Conservation (phyloP, 345 rosid genomes). For the Bruguiera sexangula region DNA sequence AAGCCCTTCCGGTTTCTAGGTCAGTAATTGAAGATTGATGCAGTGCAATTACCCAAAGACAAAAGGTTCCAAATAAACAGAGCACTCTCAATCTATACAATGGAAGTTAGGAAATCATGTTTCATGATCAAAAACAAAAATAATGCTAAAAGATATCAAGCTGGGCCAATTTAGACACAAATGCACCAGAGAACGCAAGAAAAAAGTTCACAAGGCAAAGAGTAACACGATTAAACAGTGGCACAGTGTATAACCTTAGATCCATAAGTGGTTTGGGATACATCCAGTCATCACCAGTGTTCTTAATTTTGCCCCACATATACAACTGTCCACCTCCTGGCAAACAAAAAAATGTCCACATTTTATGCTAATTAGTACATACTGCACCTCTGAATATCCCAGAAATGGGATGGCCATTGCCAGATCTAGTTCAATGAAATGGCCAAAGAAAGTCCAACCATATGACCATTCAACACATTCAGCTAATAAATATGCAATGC, state of each 20-base stretch:
- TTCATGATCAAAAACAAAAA: neutral
- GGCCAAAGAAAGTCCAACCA: too few relatives aligned
- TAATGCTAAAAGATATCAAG: neutral
- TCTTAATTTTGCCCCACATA: conserved; percentile 99
- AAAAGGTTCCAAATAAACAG: too few relatives aligned
- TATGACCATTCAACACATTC: too few relatives aligned
- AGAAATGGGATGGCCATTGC: neutral
- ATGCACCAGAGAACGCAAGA: neutral
- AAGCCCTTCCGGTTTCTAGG: too few relatives aligned
- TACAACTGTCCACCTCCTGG: conserved; percentile 96
- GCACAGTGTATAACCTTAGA: conserved; percentile 59
- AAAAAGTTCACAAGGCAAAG: neutral
- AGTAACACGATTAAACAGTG: conserved; percentile 2
- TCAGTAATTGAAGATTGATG: too few relatives aligned
- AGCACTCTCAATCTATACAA: neutral
- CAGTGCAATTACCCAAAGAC: too few relatives aligned
- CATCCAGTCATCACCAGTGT: conserved; percentile 95
- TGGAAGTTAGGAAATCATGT: neutral
- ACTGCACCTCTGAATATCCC: neutral
- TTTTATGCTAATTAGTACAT: neutral
- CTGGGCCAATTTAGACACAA: neutral
- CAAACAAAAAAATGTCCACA: neutral
- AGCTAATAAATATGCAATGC: too few relatives aligned
- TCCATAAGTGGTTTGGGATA: conserved; percentile 99
- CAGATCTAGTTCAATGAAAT: neutral